These are phyloP conservation scores for Helicocarpus griseus DNA, from an alignment of 2,329 filamentous ascomycete genomes.

Conservation along the genomic window DNA sequence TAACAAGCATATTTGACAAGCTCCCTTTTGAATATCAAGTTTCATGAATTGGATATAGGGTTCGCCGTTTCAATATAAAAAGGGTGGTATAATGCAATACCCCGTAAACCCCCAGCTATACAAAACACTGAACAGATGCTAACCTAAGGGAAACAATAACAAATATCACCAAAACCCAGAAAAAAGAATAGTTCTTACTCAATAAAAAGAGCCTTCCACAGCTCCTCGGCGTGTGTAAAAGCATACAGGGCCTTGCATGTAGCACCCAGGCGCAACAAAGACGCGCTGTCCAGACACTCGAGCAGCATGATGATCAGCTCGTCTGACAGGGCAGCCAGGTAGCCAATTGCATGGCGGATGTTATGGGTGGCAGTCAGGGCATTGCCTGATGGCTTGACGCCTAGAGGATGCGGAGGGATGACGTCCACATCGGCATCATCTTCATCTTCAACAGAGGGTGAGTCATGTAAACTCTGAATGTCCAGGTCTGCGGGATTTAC, in stretches of 20 bases:
- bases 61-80: neutral
- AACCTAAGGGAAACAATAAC: too few species aligned
- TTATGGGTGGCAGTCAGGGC: constrained; percentile 57
- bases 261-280: constrained; percentile 57
- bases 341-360: constrained; percentile 57
- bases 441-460: neutral
- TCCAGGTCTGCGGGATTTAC: neutral
- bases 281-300: constrained; percentile 59
- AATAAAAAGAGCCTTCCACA: constrained; percentile 81
- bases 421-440: constrained; percentile 34
- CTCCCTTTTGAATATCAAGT: neutral
- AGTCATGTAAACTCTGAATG: neutral
- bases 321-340: constrained; percentile 63
- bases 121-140: too few species aligned
- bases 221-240: constrained; percentile 70
- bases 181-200: constrained; percentile 52
- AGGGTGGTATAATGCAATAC: neutral
- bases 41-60: neutral
- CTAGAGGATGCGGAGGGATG: constrained; percentile 70
- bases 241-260: constrained; percentile 83
- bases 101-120: too few species aligned
- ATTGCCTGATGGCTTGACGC: constrained; percentile 81
- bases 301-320: constrained; percentile 67
- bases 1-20: neutral
- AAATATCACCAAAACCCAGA: neutral